phyloP scores from a whole-genome alignment of 768 basidiomycete genomes.

The Chalciporus piperatus region DNA sequence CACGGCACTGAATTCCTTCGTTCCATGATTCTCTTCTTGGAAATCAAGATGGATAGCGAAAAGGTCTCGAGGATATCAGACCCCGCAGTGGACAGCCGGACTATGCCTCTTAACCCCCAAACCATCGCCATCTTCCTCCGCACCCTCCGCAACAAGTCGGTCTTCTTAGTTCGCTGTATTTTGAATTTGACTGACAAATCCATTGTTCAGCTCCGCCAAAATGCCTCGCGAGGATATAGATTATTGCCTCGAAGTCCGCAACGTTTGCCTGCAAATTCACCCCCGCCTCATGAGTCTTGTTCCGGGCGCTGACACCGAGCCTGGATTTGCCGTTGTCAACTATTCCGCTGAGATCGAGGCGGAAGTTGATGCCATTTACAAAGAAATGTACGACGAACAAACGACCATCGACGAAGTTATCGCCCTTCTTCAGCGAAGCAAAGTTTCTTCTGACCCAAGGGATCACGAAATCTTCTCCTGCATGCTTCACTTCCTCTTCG shows the following conservation, averaged over 20 bases:
- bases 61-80: conserved; percentile 74
- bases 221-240: conserved; percentile 79
- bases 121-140: conserved; percentile 93
- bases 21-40: conserved; percentile 83
- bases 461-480: conserved; percentile 99
- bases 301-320: conserved; percentile 84
- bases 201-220: conserved; percentile 55
- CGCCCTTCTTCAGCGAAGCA: conserved; percentile 78
- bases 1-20: conserved; percentile 87
- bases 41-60: conserved; percentile 91
- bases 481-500: conserved; percentile 99
- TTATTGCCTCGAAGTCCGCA: conserved; percentile 88
- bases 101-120: conserved; percentile 83
- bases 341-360: conserved; percentile 88
- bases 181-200: conserved; percentile 2
- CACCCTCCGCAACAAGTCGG: conserved; percentile 80
- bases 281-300: conserved; percentile 93
- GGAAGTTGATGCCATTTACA: conserved; percentile 94
- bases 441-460: conserved; percentile 74
- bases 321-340: conserved; percentile 84
- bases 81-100: conserved; percentile 70
- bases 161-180: conserved; percentile 14
- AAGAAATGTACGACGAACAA: conserved; percentile 96
- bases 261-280: conserved; percentile 89
- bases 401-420: conserved; percentile 95